Conservation (phyloP, 2,329 filamentous ascomycete genomes). For the Epichloe baconii region DNA sequence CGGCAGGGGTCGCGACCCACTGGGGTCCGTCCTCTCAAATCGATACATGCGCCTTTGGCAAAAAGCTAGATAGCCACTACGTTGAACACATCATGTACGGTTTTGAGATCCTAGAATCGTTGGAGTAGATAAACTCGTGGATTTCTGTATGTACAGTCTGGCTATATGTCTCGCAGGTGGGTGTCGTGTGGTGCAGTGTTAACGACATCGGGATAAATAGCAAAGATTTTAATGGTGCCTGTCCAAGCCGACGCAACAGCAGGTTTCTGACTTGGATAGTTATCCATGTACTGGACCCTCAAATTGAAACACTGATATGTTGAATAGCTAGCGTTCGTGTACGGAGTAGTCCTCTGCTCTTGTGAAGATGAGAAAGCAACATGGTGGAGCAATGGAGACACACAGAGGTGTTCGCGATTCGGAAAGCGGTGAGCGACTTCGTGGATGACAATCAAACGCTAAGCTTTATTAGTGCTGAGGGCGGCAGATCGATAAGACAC, state of each 20-base stretch:
- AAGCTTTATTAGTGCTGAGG: slow-evolving; percentile 16
- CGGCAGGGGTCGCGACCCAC: slow-evolving; percentile 10
- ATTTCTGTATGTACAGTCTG: no score
- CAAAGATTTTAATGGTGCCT: neutral
- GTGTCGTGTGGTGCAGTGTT: neutral
- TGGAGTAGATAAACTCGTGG: no score
- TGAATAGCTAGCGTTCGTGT: no score
- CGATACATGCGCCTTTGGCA: no score
- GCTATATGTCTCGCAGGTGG: no score
- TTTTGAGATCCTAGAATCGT: no score
- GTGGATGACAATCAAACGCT: slow-evolving; percentile 8
- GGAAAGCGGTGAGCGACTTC: slow-evolving; percentile 19
- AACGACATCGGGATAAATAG: neutral
- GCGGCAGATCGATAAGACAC: slow-evolving; percentile 27
- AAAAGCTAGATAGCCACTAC: no score
- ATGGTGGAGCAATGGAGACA: neutral
- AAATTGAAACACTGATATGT: no score
- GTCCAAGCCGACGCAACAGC: neutral
- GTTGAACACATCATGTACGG: no score
- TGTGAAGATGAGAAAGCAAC: no score
- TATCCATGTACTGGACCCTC: no score
- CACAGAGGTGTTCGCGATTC: neutral
- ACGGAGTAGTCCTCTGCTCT: neutral
- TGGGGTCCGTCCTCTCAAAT: neutral
- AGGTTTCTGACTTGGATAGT: no score